Percentiles rank a stretch among this genome's conserved stretches.
phyloP scores from a whole-genome alignment of 768 basidiomycete species.

The Galerina sulciceps region DNA sequence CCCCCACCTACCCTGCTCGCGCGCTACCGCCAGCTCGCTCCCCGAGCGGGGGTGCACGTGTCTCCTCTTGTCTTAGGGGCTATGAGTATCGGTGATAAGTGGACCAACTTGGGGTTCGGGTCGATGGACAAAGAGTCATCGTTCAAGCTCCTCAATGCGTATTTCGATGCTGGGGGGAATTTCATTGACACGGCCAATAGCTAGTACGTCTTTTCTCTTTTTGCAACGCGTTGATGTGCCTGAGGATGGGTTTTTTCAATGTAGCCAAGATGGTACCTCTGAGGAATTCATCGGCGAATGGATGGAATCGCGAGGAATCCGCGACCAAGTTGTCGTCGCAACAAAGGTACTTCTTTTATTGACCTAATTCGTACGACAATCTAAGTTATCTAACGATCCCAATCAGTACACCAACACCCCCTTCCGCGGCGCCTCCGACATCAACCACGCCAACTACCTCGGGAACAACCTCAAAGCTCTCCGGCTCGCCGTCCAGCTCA shows the following conservation, averaged over 20 bases:
- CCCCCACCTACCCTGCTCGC: conserved; percentile 35
- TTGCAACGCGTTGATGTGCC: background rate
- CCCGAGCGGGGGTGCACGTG: conserved; percentile 42
- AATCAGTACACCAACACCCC: conserved; percentile 37
- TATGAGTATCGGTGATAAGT: conserved; percentile 46
- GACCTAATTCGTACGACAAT: background rate
- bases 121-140: conserved; percentile 43
- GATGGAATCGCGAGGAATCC: conserved; percentile 46
- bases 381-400: background rate
- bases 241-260: background rate
- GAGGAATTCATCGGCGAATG: conserved; percentile 59
- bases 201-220: conserved; percentile 33
- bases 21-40: conserved; percentile 37
- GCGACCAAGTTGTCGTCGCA: conserved; percentile 53
- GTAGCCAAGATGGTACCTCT: conserved; percentile 55
- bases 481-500: conserved; percentile 40
- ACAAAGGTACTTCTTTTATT: conserved; percentile 37
- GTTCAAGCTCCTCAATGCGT: conserved; percentile 52
- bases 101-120: conserved; percentile 36
- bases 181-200: conserved; percentile 54
- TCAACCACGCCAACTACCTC: conserved; percentile 39
- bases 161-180: conserved; percentile 48
- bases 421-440: conserved; percentile 16
- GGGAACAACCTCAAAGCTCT: conserved; percentile 54
- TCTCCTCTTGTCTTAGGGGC: conserved; percentile 48